Evolutionary conservation across 768 basidiomycete species (phyloP), one percentile per base, ranked within the genome.

Genomic region (Leucosporidium creatinivorum): DNA sequence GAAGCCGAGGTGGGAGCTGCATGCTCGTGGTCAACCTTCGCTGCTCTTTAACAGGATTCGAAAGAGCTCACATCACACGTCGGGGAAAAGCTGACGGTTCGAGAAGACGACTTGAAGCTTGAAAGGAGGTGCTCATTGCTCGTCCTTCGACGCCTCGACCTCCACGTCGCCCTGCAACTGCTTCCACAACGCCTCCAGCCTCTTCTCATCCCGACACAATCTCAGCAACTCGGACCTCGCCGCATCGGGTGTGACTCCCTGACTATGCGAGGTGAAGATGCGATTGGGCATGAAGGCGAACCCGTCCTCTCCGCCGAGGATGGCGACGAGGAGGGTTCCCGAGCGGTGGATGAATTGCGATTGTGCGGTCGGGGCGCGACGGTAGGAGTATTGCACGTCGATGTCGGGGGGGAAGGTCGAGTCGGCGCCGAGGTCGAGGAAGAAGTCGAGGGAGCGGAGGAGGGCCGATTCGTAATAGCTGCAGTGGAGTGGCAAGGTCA

Each of bases 331-430:
- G 13, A 90, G 92, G 28, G 89, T 85, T 2, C 96, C 96, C 7
- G 88, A 85, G 58, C 87, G 85, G 75, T 96, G 94, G 36, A 96
- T 88, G 77, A 91, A 97, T 76, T 98, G 94, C 25, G 91, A 89
- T 78, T 91, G 83, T 82, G 80, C 86, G 89, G 6, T 86, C 82
- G 51, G 84, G 80, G 49, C 69, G 58, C 88, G 86, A 19, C 93
- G 87, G 76, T 97, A 98, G 13, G 89, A 89, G 79, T 97, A 98
- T 28, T 87, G 81, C 25, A 91, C 89, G 70, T 92, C 88, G 66
- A 96, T 57, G 15, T 48, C n/a, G 4, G 55, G 0, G 2, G 75
- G 73, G 60, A 76, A 75, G 44, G 69, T 69, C 26, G 58, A 25
- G 68, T 76, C 74, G 33, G 71, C 63, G n/a, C 72, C 73, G 58